Conservation (phyloP, 495 filamentous ascomycete species). For the Barbatosphaeria neglecta region DNA sequence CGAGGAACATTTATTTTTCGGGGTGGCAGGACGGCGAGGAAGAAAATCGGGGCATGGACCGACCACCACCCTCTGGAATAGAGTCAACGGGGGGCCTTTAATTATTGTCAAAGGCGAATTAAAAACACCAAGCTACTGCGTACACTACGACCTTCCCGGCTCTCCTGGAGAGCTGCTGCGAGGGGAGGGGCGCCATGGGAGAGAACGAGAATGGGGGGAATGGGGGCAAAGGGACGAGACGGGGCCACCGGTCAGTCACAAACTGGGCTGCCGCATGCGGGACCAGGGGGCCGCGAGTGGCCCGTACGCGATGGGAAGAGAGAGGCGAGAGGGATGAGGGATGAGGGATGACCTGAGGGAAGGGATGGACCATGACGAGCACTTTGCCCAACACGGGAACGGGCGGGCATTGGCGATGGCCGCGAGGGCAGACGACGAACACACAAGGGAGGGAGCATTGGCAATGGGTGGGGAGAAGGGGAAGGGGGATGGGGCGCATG, state of each 20-base stretch:
- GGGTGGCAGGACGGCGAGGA: constrained; percentile 15
- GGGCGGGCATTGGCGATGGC: not conserved
- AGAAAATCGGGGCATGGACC: constrained; percentile 35
- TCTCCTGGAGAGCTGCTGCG: constrained; percentile 14
- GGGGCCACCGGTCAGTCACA: too few species aligned
- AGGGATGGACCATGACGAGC: not conserved
- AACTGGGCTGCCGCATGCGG: too few species aligned
- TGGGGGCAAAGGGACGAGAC: too few species aligned
- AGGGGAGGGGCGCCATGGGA: constrained; percentile 9
- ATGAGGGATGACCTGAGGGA: too few species aligned
- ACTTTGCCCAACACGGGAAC: not conserved
- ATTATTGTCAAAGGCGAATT: constrained; percentile 35
- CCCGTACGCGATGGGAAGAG: too few species aligned
- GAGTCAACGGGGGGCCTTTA: constrained; percentile 32
- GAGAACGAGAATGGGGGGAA: constrained; percentile 3
- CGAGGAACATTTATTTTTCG: constrained; percentile 20
- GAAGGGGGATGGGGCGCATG: not conserved
- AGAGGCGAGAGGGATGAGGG: not conserved
- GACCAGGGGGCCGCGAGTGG: constrained; percentile 4
- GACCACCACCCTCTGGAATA: constrained; percentile 16
- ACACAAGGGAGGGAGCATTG: not conserved
- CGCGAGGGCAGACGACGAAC: not conserved
- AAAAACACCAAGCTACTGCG: constrained; percentile 28
- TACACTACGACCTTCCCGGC: constrained; percentile 1
- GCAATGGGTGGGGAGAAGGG: not conserved